These are phyloP conservation scores for Leccinum variicolor DNA, from an alignment of 768 basidiomycete species.

Conservation along the genomic window DNA sequence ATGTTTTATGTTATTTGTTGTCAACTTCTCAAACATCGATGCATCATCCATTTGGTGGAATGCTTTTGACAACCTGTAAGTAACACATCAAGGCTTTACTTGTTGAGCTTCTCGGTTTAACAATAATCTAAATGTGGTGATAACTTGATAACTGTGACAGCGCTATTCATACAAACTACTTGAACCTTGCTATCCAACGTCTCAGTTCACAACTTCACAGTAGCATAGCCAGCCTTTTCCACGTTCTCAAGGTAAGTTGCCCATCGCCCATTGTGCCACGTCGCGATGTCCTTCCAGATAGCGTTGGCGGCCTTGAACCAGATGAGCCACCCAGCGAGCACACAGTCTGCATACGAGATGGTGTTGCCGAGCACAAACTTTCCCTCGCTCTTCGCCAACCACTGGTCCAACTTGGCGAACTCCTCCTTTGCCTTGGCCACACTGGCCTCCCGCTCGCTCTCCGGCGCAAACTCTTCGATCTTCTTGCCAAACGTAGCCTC, in stretches of 20 bases:
- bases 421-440: constrained; percentile 28
- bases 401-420: constrained; percentile 24
- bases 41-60: no score
- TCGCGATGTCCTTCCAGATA: constrained; percentile 32
- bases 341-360: constrained; percentile 35
- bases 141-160: no score
- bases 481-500: constrained; percentile 30
- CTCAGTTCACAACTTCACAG: neutral
- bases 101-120: no score
- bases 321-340: constrained; percentile 31
- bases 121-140: no score
- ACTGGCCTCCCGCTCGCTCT: constrained; percentile 23
- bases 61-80: no score
- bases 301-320: constrained; percentile 33
- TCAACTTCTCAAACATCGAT: no score
- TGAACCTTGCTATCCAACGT: no score
- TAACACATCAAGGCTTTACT: no score
- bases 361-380: constrained; percentile 36
- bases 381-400: constrained; percentile 28
- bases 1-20: no score
- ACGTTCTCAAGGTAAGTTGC: constrained; percentile 30
- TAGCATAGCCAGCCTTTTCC: constrained; percentile 28
- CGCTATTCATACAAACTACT: no score
- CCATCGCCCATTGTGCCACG: constrained; percentile 41
- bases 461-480: constrained; percentile 36